Evolutionary conservation across 1,284 basidiomycete genomes (phyloP), one percentile per base, ranked within the genome.

Genomic region (Papiliotrema nemorosa): DNA sequence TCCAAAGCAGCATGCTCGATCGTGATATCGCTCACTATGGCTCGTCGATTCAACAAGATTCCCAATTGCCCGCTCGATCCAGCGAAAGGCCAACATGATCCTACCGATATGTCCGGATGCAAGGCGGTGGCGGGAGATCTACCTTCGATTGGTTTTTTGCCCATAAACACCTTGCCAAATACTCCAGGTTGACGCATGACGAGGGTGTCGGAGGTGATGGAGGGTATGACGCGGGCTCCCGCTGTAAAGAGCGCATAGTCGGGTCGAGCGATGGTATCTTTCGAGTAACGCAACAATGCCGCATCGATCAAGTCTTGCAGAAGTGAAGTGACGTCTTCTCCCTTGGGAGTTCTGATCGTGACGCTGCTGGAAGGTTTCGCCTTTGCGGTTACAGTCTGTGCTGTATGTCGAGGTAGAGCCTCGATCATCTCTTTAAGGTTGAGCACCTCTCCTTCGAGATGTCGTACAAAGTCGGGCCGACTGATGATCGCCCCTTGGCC

Each of bases 31-130:
- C 82, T 81, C 36, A 93, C 80, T 47, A 81, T 78, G 7, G 84
- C 81, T 2, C 83, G 82, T 5, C 81, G 79, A 1, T 85, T 83
- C 18, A 97, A 82, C 43, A 80, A 78, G 37, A 98, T 84, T 4
- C 88, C 91, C 2, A 97, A 76, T 63, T 88, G 85, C 3, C 92
- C 94, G 41, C 81, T 70, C 5, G 78, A 65, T 0, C 92, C 92
- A 2, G 75, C 76, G 74, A 97, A 90, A 2, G 94, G 88, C 93
- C 93, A 98, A 74, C 93, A 98, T 56, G 86, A 82, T 2, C 94
- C 93, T 22, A 84, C 83, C 48, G 85, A 80, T 22, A 79, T 79
- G 53, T 70, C 68, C 51, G 88, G 87, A 66, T 92, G 86, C 18
- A 97, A 77, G 1, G 89, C 90, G 0, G 83, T 87, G 39, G 90